Evolutionary conservation across 257 asterid genomes (phyloP), one percentile per base, ranked within the genome.

Genomic region (Penstemon eatonii): DNA sequence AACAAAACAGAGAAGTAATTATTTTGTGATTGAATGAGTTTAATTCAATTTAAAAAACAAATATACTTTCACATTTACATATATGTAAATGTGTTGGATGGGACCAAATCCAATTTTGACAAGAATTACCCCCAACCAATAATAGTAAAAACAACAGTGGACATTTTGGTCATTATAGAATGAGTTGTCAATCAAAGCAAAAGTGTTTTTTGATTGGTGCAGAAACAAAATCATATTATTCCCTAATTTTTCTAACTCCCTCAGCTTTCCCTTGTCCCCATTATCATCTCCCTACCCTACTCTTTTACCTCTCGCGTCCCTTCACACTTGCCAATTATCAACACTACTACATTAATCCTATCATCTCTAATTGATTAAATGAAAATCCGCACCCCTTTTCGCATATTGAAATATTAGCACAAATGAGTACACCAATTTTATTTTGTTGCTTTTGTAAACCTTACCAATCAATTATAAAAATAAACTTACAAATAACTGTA

Each of bases 181-280:
- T 73, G 86, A 61, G 60, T 77, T 83, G 89, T 86, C 89, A 86
- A 86, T 86, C 92, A 86, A 76, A 60, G 77, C 71, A 75, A 80
- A 85, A 76, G 81, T 72, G 69, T 1, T 63, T 4, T 44, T 40
- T 56, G 73, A 76, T 65, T 60, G 76, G 56, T 69, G 86, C 80
- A 76, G 78, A 80, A 83, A 81, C 82, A 83, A 83, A 79, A 83
- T 77, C 85, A 81, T 81, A 71, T 76, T 83, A 85, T 85, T 85
- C 85, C 75, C 71, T 63, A 63, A 51, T 57, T 46, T 64, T 74
- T 59, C 63, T 41, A 38, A 40, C 41, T 43, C 65, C 72, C 66
- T 42, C 61, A 63, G 77, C 80, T 83, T 79, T 79, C 63, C 63
- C 72, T 57, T 70, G 79, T 80, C 83, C 73, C 75, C 56, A 72